A percentile compares a stretch with the other conserved stretches of the same genome.
Conservation (phyloP, 2,329 filamentous ascomycete species). For the Truncatella angustata region DNA sequence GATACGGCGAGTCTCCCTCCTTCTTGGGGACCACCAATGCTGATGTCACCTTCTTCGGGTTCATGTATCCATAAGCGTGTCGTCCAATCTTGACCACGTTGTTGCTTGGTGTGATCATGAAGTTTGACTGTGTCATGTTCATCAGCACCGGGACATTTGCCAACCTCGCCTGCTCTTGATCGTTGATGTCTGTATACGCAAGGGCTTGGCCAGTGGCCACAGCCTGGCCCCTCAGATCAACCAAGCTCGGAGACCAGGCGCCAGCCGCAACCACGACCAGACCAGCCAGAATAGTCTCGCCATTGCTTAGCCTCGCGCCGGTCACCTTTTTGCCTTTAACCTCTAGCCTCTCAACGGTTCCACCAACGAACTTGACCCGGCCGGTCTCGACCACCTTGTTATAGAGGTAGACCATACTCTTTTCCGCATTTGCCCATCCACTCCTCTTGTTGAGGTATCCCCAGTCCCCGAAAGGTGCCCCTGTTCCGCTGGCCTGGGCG, state of each 20-base stretch:
- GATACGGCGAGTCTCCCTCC: background rate
- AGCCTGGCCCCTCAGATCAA: conserved; percentile 75
- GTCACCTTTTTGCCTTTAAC: conserved; percentile 40
- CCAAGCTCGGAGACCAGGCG: conserved; percentile 77
- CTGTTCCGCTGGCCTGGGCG: conserved; percentile 41
- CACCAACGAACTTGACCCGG: conserved; percentile 55
- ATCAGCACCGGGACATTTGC: conserved; percentile 68
- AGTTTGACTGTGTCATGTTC: conserved; percentile 69
- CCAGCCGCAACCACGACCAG: conserved; percentile 80
- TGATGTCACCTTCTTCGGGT: conserved; percentile 38
- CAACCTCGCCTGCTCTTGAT: conserved; percentile 66
- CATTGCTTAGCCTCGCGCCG: conserved; percentile 57
- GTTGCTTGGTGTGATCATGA: conserved; percentile 68
- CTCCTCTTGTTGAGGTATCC: conserved; percentile 73
- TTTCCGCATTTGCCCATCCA: conserved; percentile 79
- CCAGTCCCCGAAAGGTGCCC: conserved; percentile 56
- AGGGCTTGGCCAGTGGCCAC: conserved; percentile 81
- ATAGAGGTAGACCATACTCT: conserved; percentile 64
- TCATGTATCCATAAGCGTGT: conserved; percentile 67
- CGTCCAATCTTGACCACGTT: conserved; percentile 66
- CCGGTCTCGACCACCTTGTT: conserved; percentile 51
- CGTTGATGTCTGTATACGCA: conserved; percentile 72
- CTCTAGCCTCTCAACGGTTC: conserved; percentile 43
- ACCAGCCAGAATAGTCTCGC: conserved; percentile 57
- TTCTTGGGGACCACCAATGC: conserved; percentile 17